Conservation (phyloP, 768 basidiomycete species). For the Coprinellus aureogranulatus region DNA sequence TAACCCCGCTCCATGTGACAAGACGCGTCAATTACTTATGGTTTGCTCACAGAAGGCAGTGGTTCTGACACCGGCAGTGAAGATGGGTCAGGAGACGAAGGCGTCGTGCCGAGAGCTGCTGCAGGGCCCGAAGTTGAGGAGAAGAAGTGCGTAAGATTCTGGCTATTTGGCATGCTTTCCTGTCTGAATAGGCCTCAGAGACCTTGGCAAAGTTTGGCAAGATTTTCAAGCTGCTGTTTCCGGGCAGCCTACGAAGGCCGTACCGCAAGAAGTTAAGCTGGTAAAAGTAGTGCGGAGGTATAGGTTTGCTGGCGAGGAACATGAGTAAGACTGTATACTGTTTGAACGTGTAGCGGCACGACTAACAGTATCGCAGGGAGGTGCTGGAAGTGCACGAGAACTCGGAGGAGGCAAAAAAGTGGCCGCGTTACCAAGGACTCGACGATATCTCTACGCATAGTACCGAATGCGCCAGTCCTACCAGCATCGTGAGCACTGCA, state of each 20-base stretch:
- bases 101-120: conserved; percentile 7
- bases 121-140: conserved; percentile 39
- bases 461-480: no score
- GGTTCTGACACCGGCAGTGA: conserved; percentile 20
- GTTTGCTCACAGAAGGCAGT: neutral
- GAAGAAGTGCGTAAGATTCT: conserved; percentile 38
- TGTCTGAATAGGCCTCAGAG: conserved; percentile 33
- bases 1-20: neutral
- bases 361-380: no score
- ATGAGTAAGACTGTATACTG: no score
- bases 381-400: conserved; percentile 69
- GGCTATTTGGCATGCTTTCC: neutral
- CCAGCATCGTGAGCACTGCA: no score
- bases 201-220: conserved; percentile 64
- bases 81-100: neutral
- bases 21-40: neutral
- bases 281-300: conserved; percentile 71
- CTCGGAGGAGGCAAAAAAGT: conserved; percentile 73
- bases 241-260: conserved; percentile 15
- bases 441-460: no score
- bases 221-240: conserved; percentile 65
- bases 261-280: conserved; percentile 31
- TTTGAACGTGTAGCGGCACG: conserved; percentile 31
- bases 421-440: conserved; percentile 48
- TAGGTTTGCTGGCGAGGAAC: conserved; percentile 74